These are phyloP conservation scores for Xylaria castorea DNA, from an alignment of 495 filamentous ascomycete species.

Conservation along the genomic window DNA sequence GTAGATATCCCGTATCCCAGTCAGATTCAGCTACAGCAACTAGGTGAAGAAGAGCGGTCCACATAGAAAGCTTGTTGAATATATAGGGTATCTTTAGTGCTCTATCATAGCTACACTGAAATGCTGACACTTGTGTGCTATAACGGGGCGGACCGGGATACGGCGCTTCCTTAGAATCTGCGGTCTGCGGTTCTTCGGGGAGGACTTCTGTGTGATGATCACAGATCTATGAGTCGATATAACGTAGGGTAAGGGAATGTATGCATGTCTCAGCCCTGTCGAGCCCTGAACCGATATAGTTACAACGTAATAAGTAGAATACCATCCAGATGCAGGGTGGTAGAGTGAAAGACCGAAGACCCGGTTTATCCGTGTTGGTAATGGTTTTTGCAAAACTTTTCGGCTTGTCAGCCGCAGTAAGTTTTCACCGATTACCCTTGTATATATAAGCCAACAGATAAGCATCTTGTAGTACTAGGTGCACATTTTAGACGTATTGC, in stretches of 20 bases:
- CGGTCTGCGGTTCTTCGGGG: neutral
- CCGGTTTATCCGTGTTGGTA: constrained; percentile 11
- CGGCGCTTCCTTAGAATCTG: neutral
- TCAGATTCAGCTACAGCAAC: neutral
- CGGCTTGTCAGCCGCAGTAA: constrained; percentile 5
- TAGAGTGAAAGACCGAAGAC: neutral
- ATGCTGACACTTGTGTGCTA: neutral
- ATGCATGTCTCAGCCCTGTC: constrained; percentile 42
- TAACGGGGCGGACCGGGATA: constrained; percentile 11
- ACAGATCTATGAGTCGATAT: neutral
- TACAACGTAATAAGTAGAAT: constrained; percentile 11
- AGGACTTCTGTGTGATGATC: neutral
- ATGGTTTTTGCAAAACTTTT: neutral
- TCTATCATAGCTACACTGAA: neutral
- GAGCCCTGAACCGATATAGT: constrained; percentile 26
- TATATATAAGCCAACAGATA: constrained; percentile 4
- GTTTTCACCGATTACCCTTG: neutral
- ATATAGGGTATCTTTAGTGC: neutral
- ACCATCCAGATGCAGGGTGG: neutral
- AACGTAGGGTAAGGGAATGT: neutral
- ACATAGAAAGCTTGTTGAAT: neutral
- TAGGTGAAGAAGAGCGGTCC: neutral
- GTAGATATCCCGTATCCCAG: neutral
- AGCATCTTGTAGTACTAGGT: neutral
- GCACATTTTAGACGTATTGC: neutral